Percentiles rank a stretch among this genome's conserved stretches.
These are phyloP conservation scores for Chlorella sp. DNA, from an alignment of 139 green algal species.

Conservation along the genomic window DNA sequence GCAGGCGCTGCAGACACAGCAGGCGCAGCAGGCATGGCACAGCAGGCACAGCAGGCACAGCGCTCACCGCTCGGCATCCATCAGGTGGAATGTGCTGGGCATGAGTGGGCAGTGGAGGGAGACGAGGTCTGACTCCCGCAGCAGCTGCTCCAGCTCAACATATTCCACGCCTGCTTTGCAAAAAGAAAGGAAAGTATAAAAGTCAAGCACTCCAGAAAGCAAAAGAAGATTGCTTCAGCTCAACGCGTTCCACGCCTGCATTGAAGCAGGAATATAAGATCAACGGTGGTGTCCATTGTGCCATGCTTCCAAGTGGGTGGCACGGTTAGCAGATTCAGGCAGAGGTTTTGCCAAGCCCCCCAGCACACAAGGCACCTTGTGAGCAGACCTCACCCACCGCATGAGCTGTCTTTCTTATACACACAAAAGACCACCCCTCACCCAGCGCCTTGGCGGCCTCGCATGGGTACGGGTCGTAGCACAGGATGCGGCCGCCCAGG, in stretches of 20 bases:
- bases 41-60: background rate
- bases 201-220: too few species aligned
- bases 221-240: too few species aligned
- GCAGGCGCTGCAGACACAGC: background rate
- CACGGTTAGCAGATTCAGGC: too few species aligned
- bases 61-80: background rate
- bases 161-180: conserved; percentile 28
- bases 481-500: conserved; percentile 42
- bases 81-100: background rate
- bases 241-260: background rate
- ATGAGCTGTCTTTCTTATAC: too few species aligned
- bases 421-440: background rate
- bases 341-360: too few species aligned
- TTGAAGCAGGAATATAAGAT: background rate
- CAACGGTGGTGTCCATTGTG: too few species aligned
- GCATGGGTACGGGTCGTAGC: conserved; percentile 34
- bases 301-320: too few species aligned
- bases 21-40: background rate
- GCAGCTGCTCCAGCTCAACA: conserved; percentile 40
- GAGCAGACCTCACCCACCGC: too few species aligned
- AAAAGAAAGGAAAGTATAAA: too few species aligned
- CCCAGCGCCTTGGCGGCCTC: conserved; percentile 24
- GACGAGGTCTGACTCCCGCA: conserved; percentile 45
- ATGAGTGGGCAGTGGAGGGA: conserved; percentile 64
- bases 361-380: too few species aligned